Percentiles rank a stretch among this genome's conserved stretches.
Conservation (phyloP, 495 filamentous ascomycete species). For the Penicillium roqueforti region DNA sequence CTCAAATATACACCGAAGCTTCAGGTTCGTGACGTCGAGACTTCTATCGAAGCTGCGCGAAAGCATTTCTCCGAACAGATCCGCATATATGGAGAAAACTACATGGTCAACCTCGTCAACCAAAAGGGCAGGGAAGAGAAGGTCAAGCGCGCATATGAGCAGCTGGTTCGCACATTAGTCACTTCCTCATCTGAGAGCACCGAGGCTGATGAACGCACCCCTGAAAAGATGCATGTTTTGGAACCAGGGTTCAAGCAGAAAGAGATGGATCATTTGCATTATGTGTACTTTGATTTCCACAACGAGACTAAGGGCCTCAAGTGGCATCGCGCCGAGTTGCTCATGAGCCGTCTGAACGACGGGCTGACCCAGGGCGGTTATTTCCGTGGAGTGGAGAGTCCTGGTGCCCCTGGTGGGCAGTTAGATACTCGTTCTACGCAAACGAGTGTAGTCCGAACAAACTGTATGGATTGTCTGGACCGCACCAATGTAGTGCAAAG, state of each 20-base stretch:
- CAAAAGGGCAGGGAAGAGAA: conserved; percentile 83
- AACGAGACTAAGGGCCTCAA: conserved; percentile 90
- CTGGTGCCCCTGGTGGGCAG: conserved; percentile 61
- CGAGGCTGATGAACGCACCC: conserved; percentile 51
- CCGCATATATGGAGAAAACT: conserved; percentile 88
- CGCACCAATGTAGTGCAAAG: conserved; percentile 97
- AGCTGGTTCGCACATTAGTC: conserved; percentile 71
- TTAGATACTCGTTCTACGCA: conserved; percentile 77
- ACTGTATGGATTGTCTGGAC: conserved; percentile 99
- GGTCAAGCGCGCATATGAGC: conserved; percentile 89
- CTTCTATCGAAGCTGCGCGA: conserved; percentile 71
- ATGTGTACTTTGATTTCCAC: conserved; percentile 98
- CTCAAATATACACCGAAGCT: conserved; percentile 85
- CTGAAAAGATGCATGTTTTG: conserved; percentile 77
- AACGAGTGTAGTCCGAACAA: conserved; percentile 85
- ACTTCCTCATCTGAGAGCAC: conserved; percentile 61
- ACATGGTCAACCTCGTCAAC: conserved; percentile 93
- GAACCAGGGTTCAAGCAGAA: conserved; percentile 58
- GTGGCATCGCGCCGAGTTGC: conserved; percentile 85
- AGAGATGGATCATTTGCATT: conserved; percentile 78
- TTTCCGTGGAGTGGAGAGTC: conserved; percentile 86
- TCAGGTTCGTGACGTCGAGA: conserved; percentile 78
- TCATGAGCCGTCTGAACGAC: conserved; percentile 73
- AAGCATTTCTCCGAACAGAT: conserved; percentile 93
- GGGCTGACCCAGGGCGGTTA: conserved; percentile 74